A percentile compares a stretch with the other conserved stretches of the same genome.
phyloP scores from a whole-genome alignment of 2,329 filamentous ascomycete species.

The Thermochaetoides dissita region DNA sequence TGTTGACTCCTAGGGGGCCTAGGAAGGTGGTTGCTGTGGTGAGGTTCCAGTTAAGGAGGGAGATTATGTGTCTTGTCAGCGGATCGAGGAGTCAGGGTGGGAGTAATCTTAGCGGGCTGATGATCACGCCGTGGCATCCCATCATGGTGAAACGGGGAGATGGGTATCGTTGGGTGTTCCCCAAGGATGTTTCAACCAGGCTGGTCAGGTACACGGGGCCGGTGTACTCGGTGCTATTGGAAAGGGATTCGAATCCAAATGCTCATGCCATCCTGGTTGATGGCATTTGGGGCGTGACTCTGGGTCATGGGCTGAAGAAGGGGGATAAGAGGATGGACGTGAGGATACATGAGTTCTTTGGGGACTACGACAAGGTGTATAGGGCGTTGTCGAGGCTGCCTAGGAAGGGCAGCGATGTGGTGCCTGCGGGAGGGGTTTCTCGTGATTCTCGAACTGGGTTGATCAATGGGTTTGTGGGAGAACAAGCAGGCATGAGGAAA shows the following conservation, averaged over 20 bases:
- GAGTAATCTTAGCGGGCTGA: conserved; percentile 16
- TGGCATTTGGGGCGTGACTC: conserved; percentile 39
- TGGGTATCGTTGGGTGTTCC: conserved; percentile 16
- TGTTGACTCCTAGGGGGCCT: conserved; percentile 36
- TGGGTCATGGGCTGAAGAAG: conserved; percentile 40
- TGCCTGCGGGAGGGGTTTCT: conserved; percentile 29
- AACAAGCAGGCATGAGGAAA: not conserved
- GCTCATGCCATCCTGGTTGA: conserved; percentile 37
- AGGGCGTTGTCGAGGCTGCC: conserved; percentile 25
- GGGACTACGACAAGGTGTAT: conserved; percentile 31
- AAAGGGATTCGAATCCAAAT: conserved; percentile 27
- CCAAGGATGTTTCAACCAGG: conserved; percentile 20
- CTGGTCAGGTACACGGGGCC: conserved; percentile 31
- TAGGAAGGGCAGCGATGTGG: conserved; percentile 25
- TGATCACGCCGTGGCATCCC: conserved; percentile 49
- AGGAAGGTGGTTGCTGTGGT: conserved; percentile 37
- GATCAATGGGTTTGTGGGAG: conserved; percentile 17
- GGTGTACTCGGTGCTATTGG: conserved; percentile 44
- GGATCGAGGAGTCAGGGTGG: not conserved
- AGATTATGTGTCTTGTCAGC: conserved; percentile 29
- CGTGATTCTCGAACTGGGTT: conserved; percentile 26
- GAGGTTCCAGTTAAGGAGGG: conserved; percentile 29
- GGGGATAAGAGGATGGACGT: conserved; percentile 21
- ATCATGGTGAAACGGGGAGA: conserved; percentile 18
- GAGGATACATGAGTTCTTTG: conserved; percentile 41